A percentile compares a stretch with the other conserved stretches of the same genome.
Conservation (phyloP, 495 filamentous ascomycete genomes). For the Hypoxylon perforatum region DNA sequence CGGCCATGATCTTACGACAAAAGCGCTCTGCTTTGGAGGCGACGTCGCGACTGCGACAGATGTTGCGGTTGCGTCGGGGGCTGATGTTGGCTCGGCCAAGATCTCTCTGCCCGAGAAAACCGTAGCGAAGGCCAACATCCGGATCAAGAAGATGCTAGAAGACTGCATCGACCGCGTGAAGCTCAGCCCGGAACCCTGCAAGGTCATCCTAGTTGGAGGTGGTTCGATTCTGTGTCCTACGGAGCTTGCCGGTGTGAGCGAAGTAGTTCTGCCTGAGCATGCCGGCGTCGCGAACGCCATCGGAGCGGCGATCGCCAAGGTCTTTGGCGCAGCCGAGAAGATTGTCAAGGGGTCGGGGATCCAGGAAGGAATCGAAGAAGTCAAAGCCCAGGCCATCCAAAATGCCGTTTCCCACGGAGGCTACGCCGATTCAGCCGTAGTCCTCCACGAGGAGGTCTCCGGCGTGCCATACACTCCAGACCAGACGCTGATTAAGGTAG, state of each 20-base stretch:
- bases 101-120: constrained; percentile 29
- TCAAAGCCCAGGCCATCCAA: constrained; percentile 45
- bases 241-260: constrained; percentile 46
- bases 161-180: constrained; percentile 62
- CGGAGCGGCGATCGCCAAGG: constrained; percentile 65
- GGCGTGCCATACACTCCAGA: constrained; percentile 18
- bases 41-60: constrained; percentile 62
- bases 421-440: constrained; percentile 5
- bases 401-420: constrained; percentile 52
- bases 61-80: constrained; percentile 52
- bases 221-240: constrained; percentile 52
- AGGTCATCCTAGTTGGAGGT: constrained; percentile 59
- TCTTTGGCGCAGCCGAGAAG: constrained; percentile 58
- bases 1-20: constrained; percentile 57
- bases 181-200: constrained; percentile 56
- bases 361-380: constrained; percentile 37
- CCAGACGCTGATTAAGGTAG: constrained; percentile 12
- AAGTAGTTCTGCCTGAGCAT: constrained; percentile 49
- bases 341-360: constrained; percentile 46
- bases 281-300: constrained; percentile 66
- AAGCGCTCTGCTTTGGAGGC: constrained; percentile 63
- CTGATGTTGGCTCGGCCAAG: constrained; percentile 45
- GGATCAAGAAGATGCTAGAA: constrained; percentile 51
- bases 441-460: constrained; percentile 12
- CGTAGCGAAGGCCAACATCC: constrained; percentile 27